These are phyloP conservation scores for Podospora fimiseda DNA, from an alignment of 495 filamentous ascomycete species.

Conservation along the genomic window DNA sequence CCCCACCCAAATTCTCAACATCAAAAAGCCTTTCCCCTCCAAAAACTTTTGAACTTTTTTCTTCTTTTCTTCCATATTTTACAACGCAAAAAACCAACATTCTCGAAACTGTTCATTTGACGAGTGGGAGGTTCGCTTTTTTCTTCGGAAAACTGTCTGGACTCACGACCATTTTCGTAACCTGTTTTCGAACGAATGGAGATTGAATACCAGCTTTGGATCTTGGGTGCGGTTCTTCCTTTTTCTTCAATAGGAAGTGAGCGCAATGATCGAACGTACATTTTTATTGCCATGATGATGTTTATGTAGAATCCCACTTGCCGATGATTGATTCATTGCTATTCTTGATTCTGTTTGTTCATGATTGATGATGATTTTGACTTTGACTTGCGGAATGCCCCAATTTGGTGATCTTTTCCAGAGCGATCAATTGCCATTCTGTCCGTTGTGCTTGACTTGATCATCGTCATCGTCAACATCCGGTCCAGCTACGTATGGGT, in stretches of 20 bases:
- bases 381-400: too few relatives aligned
- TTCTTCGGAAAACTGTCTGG: constrained; percentile 16
- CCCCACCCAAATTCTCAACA: neutral
- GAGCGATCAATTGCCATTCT: too few relatives aligned
- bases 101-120: constrained; percentile 38
- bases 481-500: too few relatives aligned
- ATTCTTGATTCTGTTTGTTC: too few relatives aligned
- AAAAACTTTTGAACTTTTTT: constrained; percentile 18
- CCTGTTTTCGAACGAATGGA: constrained; percentile 45
- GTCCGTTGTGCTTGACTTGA: too few relatives aligned
- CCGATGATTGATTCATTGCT: too few relatives aligned
- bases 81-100: constrained; percentile 51
- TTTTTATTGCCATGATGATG: constrained; percentile 6
- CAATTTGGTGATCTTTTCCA: too few relatives aligned
- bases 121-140: constrained; percentile 37
- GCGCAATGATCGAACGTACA: constrained; percentile 54
- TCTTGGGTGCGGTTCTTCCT: constrained; percentile 54
- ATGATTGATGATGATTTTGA: neutral
- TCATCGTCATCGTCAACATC: too few relatives aligned
- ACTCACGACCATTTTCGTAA: constrained; percentile 41
- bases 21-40: constrained; percentile 18
- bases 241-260: constrained; percentile 39
- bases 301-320: neutral
- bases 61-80: constrained; percentile 38
- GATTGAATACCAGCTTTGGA: constrained; percentile 42